phyloP scores from a whole-genome alignment of 2,329 filamentous ascomycete species.

The Cercospora brassicicola region DNA sequence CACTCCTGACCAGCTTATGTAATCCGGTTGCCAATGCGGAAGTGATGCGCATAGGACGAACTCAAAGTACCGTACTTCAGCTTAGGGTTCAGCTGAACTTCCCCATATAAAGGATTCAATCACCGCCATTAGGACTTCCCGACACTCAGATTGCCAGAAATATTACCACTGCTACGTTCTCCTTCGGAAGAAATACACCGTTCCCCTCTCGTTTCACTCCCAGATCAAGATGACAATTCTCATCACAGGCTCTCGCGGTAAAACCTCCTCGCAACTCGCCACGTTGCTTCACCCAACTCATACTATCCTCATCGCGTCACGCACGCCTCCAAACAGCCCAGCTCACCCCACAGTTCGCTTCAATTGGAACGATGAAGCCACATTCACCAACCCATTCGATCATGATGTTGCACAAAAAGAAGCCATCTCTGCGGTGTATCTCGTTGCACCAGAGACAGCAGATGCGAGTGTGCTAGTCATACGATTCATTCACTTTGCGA shows the following conservation, averaged over 20 bases:
- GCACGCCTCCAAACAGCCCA: conserved; percentile 10
- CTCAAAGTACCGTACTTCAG: no score
- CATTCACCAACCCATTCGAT: conserved; percentile 42
- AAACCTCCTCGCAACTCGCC: conserved; percentile 21
- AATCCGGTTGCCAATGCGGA: no score
- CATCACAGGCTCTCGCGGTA: conserved; percentile 26
- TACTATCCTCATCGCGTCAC: conserved; percentile 14
- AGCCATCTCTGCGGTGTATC: conserved; percentile 44
- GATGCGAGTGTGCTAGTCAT: conserved; percentile 42
- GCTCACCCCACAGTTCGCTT: conserved; percentile 36
- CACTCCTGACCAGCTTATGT: no score
- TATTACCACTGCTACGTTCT: no score
- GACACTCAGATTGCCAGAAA: no score
- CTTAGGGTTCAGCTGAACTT: no score
- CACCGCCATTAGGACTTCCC: no score
- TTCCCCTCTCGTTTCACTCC: no score
- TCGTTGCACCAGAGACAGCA: conserved; percentile 43
- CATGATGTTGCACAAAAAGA: conserved; percentile 15
- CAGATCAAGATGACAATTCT: conserved; percentile 31
- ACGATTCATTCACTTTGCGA: conserved; percentile 47
- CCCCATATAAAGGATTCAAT: no score
- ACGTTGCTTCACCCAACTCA: conserved; percentile 15
- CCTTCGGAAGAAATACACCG: no score
- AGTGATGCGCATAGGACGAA: no score
- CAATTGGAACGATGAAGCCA: conserved; percentile 49